Percentiles rank a stretch among this genome's conserved stretches.
Evolutionary conservation across 1,284 basidiomycete species (phyloP).

Genomic region (Vanrija pseudolonga): DNA sequence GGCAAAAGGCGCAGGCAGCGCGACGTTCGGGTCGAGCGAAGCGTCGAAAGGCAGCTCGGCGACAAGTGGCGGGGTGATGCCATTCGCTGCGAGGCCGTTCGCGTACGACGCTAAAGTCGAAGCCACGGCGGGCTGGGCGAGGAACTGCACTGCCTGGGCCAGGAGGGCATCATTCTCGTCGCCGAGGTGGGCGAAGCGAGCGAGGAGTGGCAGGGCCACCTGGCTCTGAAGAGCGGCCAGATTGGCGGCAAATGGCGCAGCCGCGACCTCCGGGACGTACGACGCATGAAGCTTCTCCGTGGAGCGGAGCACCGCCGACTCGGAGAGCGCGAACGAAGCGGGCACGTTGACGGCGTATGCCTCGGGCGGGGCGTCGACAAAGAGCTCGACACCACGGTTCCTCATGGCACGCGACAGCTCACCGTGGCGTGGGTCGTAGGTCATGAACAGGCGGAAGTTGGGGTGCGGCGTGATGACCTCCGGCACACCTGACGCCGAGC

Average conservation of each 20-base stretch:
- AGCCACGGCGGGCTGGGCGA: slow-evolving; percentile 4
- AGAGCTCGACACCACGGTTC: slow-evolving; percentile 90
- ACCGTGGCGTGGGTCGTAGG: slow-evolving; percentile 82
- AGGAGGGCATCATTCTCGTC: neutral
- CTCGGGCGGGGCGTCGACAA: slow-evolving; percentile 17
- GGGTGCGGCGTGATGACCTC: slow-evolving; percentile 77
- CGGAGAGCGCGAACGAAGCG: slow-evolving; percentile 6
- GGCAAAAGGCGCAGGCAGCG: neutral
- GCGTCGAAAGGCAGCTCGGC: slow-evolving; percentile 28
- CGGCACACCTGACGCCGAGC: slow-evolving; percentile 65
- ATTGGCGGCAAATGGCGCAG: slow-evolving; percentile 7
- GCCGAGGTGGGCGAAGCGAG: neutral
- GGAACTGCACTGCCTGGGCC: slow-evolving; percentile 4
- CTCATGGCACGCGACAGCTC: slow-evolving; percentile 98
- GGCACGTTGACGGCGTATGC: neutral
- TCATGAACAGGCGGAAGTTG: slow-evolving; percentile 91
- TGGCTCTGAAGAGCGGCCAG: slow-evolving; percentile 13
- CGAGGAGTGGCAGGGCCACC: neutral
- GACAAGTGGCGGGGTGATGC: slow-evolving; percentile 1
- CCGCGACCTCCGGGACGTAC: neutral
- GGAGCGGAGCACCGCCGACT: slow-evolving; percentile 6
- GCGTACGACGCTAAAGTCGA: neutral
- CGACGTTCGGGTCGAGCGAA: slow-evolving; percentile 32
- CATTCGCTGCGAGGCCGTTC: neutral
- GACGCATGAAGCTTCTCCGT: slow-evolving; percentile 1